These are phyloP conservation scores for Penicillium sp. DNA, from an alignment of 2,329 filamentous ascomycete species.

Conservation along the genomic window DNA sequence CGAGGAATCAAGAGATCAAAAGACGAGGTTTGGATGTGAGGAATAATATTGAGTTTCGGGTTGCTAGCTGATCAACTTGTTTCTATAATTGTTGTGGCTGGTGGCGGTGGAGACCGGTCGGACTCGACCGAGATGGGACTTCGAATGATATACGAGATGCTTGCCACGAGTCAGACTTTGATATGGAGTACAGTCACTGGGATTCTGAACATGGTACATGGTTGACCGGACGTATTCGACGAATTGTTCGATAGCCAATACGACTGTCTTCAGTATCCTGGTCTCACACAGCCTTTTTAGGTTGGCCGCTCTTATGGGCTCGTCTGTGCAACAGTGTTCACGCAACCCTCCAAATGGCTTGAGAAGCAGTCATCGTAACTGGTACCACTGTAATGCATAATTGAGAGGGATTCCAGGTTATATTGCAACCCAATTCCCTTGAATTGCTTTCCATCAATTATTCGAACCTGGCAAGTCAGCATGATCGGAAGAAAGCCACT, in stretches of 20 bases:
- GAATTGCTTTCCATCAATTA: neutral
- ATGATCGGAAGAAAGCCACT: neutral
- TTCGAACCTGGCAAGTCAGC: too few relatives aligned
- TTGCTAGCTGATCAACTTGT: neutral
- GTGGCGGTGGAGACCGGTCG: neutral
- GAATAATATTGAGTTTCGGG: neutral
- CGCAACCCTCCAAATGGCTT: too few relatives aligned
- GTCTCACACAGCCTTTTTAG: too few relatives aligned
- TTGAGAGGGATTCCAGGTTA: too few relatives aligned
- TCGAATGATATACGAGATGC: neutral
- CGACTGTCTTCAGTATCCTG: too few relatives aligned
- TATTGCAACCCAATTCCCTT: neutral
- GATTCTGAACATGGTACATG: neutral
- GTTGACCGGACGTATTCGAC: too few relatives aligned
- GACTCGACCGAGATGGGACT: neutral
- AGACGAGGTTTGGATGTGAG: neutral
- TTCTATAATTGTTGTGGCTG: conserved; percentile 1
- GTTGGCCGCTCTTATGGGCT: too few relatives aligned
- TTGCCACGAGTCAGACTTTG: neutral
- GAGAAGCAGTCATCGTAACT: too few relatives aligned
- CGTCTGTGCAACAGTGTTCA: too few relatives aligned
- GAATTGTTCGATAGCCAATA: too few relatives aligned
- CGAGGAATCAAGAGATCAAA: neutral
- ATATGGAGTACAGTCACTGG: neutral
- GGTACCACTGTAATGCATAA: too few relatives aligned